Conservation (phyloP, 2,329 filamentous ascomycete genomes). For the Cladophialophora yegresii region DNA sequence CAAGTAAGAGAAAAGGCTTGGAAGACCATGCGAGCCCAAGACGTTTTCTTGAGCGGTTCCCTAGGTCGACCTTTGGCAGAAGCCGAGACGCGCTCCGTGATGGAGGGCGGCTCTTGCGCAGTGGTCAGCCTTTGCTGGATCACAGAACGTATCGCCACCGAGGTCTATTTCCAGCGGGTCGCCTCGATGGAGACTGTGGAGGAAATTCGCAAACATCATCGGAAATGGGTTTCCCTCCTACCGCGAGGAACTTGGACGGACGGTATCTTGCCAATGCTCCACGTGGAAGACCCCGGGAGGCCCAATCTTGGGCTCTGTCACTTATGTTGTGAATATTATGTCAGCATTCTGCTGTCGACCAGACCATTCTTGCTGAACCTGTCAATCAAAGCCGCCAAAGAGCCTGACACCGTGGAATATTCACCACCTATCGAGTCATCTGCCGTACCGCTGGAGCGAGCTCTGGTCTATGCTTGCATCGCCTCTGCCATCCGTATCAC, state of each 20-base stretch:
- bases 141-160: neutral
- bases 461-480: slow-evolving; percentile 43
- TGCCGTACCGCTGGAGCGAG: slow-evolving; percentile 3
- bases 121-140: no score
- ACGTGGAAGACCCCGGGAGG: neutral
- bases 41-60: no score
- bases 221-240: slow-evolving; percentile 41
- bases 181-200: slow-evolving; percentile 44
- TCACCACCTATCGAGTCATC: neutral
- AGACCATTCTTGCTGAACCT: slow-evolving; percentile 44
- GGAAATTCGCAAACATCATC: slow-evolving; percentile 44
- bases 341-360: slow-evolving; percentile 45
- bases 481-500: slow-evolving; percentile 46
- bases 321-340: slow-evolving; percentile 45
- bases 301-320: slow-evolving; percentile 41
- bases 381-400: slow-evolving; percentile 16
- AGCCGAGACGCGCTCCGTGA: no score
- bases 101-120: no score
- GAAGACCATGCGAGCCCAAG: no score
- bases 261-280: slow-evolving; percentile 17
- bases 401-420: no score
- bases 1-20: no score
- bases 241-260: slow-evolving; percentile 28
- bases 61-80: no score
- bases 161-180: slow-evolving; percentile 45